Conservation (phyloP, 2,329 filamentous ascomycete species). For the Periconia sp. region DNA sequence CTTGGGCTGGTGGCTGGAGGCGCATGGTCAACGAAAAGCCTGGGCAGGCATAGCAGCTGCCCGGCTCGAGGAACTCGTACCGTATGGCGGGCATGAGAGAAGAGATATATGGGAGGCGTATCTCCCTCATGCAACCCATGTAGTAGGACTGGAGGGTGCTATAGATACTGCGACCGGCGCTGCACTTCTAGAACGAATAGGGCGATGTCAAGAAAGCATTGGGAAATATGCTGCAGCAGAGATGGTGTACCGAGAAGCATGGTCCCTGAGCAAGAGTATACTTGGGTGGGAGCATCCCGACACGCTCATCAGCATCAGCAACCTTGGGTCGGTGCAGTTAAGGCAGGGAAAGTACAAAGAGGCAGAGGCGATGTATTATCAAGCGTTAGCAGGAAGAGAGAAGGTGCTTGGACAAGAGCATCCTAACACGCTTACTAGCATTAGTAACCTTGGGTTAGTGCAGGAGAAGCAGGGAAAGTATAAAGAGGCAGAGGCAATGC, state of each 20-base stretch:
- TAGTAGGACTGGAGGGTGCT: constrained; percentile 6
- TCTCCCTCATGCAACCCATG: constrained; percentile 35
- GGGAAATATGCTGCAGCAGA: constrained; percentile 16
- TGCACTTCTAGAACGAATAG: constrained; percentile 15
- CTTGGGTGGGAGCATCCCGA: neutral
- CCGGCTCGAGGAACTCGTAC: constrained; percentile 30
- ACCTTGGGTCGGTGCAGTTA: too few relatives aligned
- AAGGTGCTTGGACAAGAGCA: too few relatives aligned
- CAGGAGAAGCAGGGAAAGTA: too few relatives aligned
- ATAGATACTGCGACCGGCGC: constrained; percentile 1
- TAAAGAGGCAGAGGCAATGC: too few relatives aligned
- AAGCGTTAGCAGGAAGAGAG: too few relatives aligned
- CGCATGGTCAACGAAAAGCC: constrained; percentile 14
- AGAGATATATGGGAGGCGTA: constrained; percentile 33
- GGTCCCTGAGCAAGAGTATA: constrained; percentile 8
- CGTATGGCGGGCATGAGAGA: constrained; percentile 18
- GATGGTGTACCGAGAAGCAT: constrained; percentile 7
- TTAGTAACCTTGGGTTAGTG: too few relatives aligned
- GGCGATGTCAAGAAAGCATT: constrained; percentile 12
- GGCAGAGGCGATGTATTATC: too few relatives aligned
- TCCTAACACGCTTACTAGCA: too few relatives aligned
- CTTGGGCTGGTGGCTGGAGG: constrained; percentile 38
- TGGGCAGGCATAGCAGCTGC: constrained; percentile 21
- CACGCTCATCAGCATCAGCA: too few relatives aligned
- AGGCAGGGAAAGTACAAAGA: too few relatives aligned